These are phyloP conservation scores for Prunus persica DNA, from an alignment of 306 rosid species.

Conservation along the genomic window DNA sequence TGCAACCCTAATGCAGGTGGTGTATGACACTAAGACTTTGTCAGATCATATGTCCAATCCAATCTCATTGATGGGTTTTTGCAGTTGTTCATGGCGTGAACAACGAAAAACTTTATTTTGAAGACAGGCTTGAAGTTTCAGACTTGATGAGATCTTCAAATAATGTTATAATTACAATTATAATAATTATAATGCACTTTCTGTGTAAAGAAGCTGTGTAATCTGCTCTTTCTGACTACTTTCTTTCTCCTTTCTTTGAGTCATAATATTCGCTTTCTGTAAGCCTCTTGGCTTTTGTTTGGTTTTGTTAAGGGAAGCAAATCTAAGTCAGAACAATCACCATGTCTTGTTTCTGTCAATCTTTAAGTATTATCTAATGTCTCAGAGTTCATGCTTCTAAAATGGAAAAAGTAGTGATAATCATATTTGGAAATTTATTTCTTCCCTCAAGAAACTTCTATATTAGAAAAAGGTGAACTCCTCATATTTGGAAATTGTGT, in stretches of 20 bases:
- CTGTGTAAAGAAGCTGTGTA: constrained; percentile 1
- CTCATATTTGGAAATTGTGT: constrained; percentile 39
- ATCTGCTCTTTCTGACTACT: not conserved
- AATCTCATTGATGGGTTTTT: constrained; percentile 40
- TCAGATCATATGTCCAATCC: constrained; percentile 85
- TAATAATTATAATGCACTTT: not conserved
- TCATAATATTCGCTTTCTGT: constrained; percentile 51
- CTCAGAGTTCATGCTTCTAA: constrained; percentile 34
- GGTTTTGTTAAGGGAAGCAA: constrained; percentile 60
- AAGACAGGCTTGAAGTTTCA: not conserved
- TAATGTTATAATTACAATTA: not conserved
- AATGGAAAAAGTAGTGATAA: constrained; percentile 36
- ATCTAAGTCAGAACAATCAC: constrained; percentile 62
- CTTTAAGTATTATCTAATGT: constrained; percentile 29
- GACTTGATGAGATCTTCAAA: not conserved
- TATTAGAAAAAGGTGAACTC: constrained; percentile 41
- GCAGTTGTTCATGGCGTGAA: constrained; percentile 52
- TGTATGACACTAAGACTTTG: constrained; percentile 29
- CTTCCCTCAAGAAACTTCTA: constrained; percentile 67
- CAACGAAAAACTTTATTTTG: constrained; percentile 38
- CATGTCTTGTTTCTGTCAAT: constrained; percentile 81
- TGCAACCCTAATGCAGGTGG: constrained; percentile 16
- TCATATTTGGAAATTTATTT: constrained; percentile 47
- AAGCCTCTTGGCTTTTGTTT: constrained; percentile 41
- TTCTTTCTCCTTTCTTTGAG: constrained; percentile 36